phyloP scores from a whole-genome alignment of 148 eudicot species.

The Chenopodium berlandieri region DNA sequence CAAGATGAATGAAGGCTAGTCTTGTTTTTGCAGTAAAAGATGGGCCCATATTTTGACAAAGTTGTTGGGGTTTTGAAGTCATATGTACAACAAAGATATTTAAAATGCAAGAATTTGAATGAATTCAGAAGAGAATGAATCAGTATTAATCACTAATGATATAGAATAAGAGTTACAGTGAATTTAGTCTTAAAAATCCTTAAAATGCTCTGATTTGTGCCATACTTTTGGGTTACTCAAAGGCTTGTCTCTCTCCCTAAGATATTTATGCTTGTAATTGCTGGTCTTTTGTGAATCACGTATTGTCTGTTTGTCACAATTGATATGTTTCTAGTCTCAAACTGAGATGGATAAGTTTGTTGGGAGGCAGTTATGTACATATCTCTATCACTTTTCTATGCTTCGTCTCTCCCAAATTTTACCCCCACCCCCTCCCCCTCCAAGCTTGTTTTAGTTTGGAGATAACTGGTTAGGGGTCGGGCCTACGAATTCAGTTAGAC shows the following conservation, averaged over 20 bases:
- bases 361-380: too few species aligned
- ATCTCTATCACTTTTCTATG: too few species aligned
- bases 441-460: too few species aligned
- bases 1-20: slow-evolving; percentile 5
- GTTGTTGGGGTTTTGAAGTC: neutral
- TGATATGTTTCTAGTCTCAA: neutral
- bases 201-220: neutral
- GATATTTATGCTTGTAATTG: neutral
- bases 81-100: too few species aligned
- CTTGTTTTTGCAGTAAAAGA: neutral
- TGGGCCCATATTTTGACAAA: neutral
- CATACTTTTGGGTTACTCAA: neutral
- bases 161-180: neutral
- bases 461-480: too few species aligned
- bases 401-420: too few species aligned
- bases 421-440: too few species aligned
- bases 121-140: too few species aligned
- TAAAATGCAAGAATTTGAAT: neutral
- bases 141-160: too few species aligned
- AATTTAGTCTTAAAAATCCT: neutral
- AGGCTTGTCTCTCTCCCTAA: neutral
- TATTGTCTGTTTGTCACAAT: neutral
- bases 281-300: neutral
- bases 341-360: neutral
- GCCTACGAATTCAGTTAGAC: too few species aligned